Evolutionary conservation across 140 eudicot genomes (phyloP).

Genomic region (Senecio squalidus): DNA sequence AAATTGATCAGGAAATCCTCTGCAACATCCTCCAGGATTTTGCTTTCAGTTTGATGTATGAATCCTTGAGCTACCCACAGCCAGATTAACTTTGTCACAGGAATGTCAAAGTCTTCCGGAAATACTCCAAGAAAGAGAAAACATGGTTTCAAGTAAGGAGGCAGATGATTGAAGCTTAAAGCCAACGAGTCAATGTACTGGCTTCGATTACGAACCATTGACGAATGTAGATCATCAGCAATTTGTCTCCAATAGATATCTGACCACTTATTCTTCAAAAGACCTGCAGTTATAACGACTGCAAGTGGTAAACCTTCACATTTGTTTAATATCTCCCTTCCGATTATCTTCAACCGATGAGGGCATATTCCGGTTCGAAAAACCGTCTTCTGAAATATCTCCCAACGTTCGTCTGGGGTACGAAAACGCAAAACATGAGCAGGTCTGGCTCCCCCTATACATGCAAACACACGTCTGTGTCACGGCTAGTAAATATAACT

Average conservation of each 20-base stretch:
- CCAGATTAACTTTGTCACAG: conserved; percentile 15
- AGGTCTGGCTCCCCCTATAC: conserved; percentile 2
- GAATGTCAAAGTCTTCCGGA: conserved; percentile 37
- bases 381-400: conserved; percentile 9
- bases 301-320: conserved; percentile 30
- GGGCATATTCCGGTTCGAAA: background rate
- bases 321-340: background rate
- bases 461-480: conserved; percentile 7
- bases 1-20: conserved; percentile 21
- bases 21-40: conserved; percentile 31
- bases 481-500: conserved; percentile 18
- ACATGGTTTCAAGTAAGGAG: conserved; percentile 26
- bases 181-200: conserved; percentile 16
- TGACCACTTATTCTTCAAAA: conserved; percentile 1
- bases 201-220: background rate
- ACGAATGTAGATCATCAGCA: conserved; percentile 3
- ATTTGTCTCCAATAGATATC: conserved; percentile 13
- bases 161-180: conserved; percentile 36
- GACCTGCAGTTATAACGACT: conserved; percentile 21
- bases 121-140: conserved; percentile 35
- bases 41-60: background rate
- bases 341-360: background rate
- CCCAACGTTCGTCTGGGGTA: conserved; percentile 8
- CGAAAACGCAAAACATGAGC: conserved; percentile 3
- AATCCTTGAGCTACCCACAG: conserved; percentile 48